Conservation (phyloP, 257 asterid genomes). For the Nicotiana undulata region DNA sequence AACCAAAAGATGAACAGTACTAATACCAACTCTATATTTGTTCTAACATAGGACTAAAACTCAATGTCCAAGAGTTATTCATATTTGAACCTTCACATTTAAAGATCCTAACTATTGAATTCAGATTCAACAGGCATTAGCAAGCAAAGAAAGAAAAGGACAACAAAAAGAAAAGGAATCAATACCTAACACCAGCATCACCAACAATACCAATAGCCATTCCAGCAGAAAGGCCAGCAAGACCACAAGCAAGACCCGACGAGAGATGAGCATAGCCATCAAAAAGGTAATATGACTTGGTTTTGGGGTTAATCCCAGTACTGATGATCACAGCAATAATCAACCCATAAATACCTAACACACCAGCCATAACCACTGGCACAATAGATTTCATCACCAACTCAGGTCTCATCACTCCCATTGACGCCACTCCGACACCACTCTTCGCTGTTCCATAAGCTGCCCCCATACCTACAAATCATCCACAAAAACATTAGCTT, state of each 20-base stretch:
- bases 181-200: conserved; percentile 78
- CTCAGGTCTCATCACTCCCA: conserved; percentile 92
- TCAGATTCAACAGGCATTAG: background rate
- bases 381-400: conserved; percentile 81
- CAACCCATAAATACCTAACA: conserved; percentile 73
- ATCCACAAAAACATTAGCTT: background rate
- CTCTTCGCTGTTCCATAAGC: conserved; percentile 86
- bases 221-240: conserved; percentile 79
- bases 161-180: background rate
- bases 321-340: conserved; percentile 82
- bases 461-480: conserved; percentile 64
- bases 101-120: background rate
- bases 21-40: background rate
- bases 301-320: conserved; percentile 79
- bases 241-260: conserved; percentile 76
- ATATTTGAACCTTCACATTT: background rate
- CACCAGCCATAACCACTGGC: conserved; percentile 93
- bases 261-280: conserved; percentile 87
- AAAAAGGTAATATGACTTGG: conserved; percentile 68
- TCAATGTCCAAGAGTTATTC: background rate
- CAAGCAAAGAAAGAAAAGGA: background rate
- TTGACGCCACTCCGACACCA: conserved; percentile 83
- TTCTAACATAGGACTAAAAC: background rate
- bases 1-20: background rate
- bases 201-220: conserved; percentile 92